Evolutionary conservation across 2,329 filamentous ascomycete species (phyloP), one percentile per base, ranked within the genome.

Genomic region (Cytospora chrysosperma): DNA sequence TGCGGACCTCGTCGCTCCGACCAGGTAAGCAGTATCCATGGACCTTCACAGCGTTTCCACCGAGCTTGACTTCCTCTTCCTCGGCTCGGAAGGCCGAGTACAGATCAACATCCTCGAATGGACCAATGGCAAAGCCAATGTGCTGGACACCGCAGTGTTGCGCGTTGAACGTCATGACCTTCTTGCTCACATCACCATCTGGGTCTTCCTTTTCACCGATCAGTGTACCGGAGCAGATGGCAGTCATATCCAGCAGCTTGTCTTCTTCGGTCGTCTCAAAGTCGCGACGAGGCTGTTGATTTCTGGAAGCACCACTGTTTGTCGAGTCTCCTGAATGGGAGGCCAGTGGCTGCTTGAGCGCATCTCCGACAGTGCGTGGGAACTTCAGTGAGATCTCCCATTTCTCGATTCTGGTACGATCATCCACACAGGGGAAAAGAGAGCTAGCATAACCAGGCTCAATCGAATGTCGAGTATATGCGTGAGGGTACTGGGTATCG

Each of bases 341-440:
- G 28, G 74, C 76, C 28, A 78, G 73, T 17, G 79, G 79, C 70
- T 81, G 81, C 68, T 77, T 78, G 49, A 89, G 79, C 15, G 85
- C 90, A 78, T 97, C 93, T 6, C 93, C 93, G 0, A 99, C 80
- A 0, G 93, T 97, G 57, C 90, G 86, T 13, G 94, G 92, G 69
- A 89, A 94, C 63, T 89, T 92, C 72, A 99, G 88, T 2, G 91
- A 91, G 56, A 99, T 83, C 63, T 93, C 92, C 91, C 95, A 99
- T 13, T 88, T 88, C 71, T 89, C 94, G 21, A 66, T 56, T 62
- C 92, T 85, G 63, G 91, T 88, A 37, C 88, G 86, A 72, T 96
- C 91, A 73, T 99, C 95, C 59, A 98, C 83, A 74, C 95, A 98
- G 0, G 95, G 95, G 71, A 99, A 99, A 28, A 98, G 86, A 69